phyloP scores from a whole-genome alignment of 108 stramenopile species.

The Discostella stelligeroides region DNA sequence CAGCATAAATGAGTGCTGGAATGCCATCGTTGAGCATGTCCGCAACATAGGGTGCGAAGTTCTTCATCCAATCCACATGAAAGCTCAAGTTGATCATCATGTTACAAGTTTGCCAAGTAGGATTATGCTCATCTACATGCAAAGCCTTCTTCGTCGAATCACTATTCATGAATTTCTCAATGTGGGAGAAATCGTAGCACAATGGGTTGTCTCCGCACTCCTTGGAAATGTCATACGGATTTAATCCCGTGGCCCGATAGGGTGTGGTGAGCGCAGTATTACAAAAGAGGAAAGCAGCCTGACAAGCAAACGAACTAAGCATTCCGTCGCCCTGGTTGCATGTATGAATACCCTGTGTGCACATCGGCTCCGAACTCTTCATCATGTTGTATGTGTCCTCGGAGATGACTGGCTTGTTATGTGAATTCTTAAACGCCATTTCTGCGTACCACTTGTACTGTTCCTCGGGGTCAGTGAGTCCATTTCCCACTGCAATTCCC shows the following conservation, averaged over 20 bases:
- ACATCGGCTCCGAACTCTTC: conserved; percentile 74
- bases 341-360: conserved; percentile 74
- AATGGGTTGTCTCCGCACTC: conserved; percentile 78
- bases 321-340: conserved; percentile 75
- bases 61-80: conserved; percentile 92
- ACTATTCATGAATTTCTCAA: conserved; percentile 84
- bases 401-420: conserved; percentile 80
- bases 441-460: conserved; percentile 93
- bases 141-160: conserved; percentile 81
- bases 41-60: conserved; percentile 75
- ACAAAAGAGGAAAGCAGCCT: conserved; percentile 78
- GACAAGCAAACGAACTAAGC: conserved; percentile 75
- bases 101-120: conserved; percentile 80
- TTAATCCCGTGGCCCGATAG: conserved; percentile 87
- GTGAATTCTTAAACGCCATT: conserved; percentile 93
- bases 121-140: conserved; percentile 64
- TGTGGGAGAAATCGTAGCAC: conserved; percentile 93
- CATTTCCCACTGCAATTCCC: conserved; percentile 96
- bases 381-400: conserved; percentile 76
- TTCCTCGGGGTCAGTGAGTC: conserved; percentile 89
- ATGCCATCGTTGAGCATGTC: conserved; percentile 87
- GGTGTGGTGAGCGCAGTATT: conserved; percentile 81
- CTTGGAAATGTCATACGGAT: conserved; percentile 96
- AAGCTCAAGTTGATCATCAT: conserved; percentile 89
- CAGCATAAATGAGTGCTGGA: conserved; percentile 93